Percentiles rank a stretch among this genome's conserved stretches.
Evolutionary conservation across 1,284 basidiomycete species (phyloP).

Genomic region (Trametes pubescens): DNA sequence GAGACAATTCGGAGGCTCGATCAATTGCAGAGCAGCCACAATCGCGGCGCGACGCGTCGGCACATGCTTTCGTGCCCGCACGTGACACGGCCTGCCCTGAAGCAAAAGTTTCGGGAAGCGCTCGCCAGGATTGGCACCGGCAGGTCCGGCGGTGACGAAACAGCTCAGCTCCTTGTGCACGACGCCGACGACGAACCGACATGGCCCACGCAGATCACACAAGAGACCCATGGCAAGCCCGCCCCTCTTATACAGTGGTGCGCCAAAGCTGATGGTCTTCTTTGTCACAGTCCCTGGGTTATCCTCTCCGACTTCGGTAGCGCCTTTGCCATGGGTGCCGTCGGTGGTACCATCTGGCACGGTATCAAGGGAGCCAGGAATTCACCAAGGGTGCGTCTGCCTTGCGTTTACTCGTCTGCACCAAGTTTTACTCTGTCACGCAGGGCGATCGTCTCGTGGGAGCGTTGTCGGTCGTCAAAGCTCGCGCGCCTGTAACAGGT

Average conservation of each 20-base stretch:
- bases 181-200: constrained; percentile 34
- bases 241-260: background rate
- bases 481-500: constrained; percentile 96
- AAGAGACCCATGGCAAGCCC: constrained; percentile 85
- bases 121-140: constrained; percentile 1
- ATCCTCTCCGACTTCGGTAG: constrained; percentile 99
- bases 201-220: constrained; percentile 93
- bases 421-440: constrained; percentile 6
- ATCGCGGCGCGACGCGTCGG: constrained; percentile 38
- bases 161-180: constrained; percentile 32
- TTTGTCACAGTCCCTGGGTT: constrained; percentile 86
- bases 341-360: constrained; percentile 98
- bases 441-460: constrained; percentile 95
- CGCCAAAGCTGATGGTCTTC: constrained; percentile 18
- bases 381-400: constrained; percentile 83
- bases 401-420: background rate
- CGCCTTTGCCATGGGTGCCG: constrained; percentile 95
- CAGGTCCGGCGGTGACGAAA: constrained; percentile 23
- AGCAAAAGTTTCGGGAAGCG: constrained; percentile 36
- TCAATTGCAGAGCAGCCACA: constrained; percentile 35
- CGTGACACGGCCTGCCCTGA: constrained; percentile 37
- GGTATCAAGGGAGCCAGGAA: constrained; percentile 98
- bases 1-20: constrained; percentile 10
- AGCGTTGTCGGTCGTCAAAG: constrained; percentile 97
- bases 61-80: constrained; percentile 40